Base-by-base conservation (phyloP, 805 yeast species). In the Monosporozyma unispora region DNA sequence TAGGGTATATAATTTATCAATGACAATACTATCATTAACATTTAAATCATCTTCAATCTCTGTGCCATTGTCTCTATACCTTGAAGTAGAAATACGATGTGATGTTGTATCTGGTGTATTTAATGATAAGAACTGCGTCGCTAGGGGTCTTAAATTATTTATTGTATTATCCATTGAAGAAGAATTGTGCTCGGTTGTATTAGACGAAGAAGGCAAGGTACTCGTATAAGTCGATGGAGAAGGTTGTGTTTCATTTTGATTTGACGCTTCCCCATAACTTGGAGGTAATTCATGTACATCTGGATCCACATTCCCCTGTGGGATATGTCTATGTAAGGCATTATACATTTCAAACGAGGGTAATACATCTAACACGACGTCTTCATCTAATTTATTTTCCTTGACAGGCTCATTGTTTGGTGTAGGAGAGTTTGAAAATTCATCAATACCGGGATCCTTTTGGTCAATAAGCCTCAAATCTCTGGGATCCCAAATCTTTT, bases 331-430 rank as follows among this genome's bases (percentile, higher is more conserved):
- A 43, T 59, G 63, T 27, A 60, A 42, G 10, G 59, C 52, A 37
- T 60, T 54, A 44, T 59, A 60, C 55, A 60, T 57, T 50, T 60
- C 60, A 46, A 60, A 60, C 1, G 62, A 58, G 2, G 64, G 64
- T 21, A 60, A 41, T 4, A 60, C 56, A 44, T 58, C 61, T 1
- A 60, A 50, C 11, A 55, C 56, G 3, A 54, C 18, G 41, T 44
- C 31, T n/a, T 52, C 52, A 39, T 31, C 35, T 2, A 31, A 14
- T 14, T 12, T 12, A 14, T 14, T 31, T 7, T 42, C 61, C 21
- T 7, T 4, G 33, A 29, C 14, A 14, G 35, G 35, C 7, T 31
- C 35, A 14, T 31, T 31, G 16, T 60, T 54, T 41, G 58, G 59
- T 53, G 59, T 57, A 48, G 59, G 59, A 44, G 59, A 60, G 2